Percentiles rank a stretch among this genome's conserved stretches.
phyloP scores from a whole-genome alignment of 352 stramenopile species.

The Phytophthora fragariae region DNA sequence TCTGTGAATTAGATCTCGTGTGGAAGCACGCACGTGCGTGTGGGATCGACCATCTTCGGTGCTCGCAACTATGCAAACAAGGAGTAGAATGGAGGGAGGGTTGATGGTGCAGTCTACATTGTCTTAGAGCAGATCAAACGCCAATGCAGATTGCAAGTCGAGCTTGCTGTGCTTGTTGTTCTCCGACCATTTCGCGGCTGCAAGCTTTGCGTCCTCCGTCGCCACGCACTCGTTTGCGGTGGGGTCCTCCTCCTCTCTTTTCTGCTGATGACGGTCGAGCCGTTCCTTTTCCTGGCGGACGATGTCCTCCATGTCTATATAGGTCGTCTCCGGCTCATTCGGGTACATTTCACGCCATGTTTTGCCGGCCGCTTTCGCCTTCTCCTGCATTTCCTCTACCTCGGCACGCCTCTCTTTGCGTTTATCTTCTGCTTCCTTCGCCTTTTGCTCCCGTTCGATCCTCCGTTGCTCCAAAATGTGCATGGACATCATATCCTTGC shows the following conservation, averaged over 20 bases:
- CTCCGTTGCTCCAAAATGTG: conserved; percentile 82
- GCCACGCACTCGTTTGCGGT: conserved; percentile 31
- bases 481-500: conserved; percentile 89
- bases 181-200: conserved; percentile 60
- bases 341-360: conserved; percentile 86
- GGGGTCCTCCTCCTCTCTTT: conserved; percentile 27
- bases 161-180: conserved; percentile 45
- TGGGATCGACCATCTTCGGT: conserved; percentile 99
- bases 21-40: conserved; percentile 96
- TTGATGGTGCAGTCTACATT: neutral
- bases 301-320: conserved; percentile 81
- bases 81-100: conserved; percentile 36
- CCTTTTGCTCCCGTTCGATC: conserved; percentile 66
- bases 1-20: conserved; percentile 84
- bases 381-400: conserved; percentile 61
- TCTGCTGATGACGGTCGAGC: conserved; percentile 38
- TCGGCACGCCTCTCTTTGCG: conserved; percentile 51
- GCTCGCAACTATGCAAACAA: conserved; percentile 90
- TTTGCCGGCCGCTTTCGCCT: conserved; percentile 65
- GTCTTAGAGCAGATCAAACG: conserved; percentile 58
- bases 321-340: conserved; percentile 77
- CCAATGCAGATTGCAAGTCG: conserved; percentile 63
- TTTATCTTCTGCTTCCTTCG: conserved; percentile 63
- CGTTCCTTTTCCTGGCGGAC: conserved; percentile 55
- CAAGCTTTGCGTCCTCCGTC: conserved; percentile 53